Base-by-base conservation (phyloP, 192 early-diverging fungal species). In the Cladochytrium replicatum region DNA sequence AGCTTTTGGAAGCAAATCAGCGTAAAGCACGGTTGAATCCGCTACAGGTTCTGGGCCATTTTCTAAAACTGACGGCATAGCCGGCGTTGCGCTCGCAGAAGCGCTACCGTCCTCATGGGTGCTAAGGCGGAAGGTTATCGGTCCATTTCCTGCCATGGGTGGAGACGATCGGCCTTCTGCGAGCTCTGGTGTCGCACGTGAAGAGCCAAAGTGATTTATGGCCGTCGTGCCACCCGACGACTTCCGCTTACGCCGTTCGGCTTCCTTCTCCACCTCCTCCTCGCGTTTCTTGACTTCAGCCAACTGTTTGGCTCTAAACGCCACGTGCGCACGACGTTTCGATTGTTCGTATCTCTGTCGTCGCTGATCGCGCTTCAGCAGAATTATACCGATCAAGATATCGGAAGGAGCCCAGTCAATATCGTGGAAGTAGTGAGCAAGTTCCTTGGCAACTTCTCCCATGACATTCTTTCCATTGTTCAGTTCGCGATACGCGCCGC, bases 341-440 rank as follows among this genome's bases (percentile, higher is more conserved):
- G 34, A 37, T 37, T n/a, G 34, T 37, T 37, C 13, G 17, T 13
- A 37, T 13, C 13, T 13, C 34, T 13, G 17, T n/a, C n/a, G n/a
- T n/a, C n/a, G n/a, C 37, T 70, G 68, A 45, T 70, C 64, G 15
- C 64, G 32, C 37, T 70, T 70, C 19, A 70, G 51, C 9, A 70
- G 61, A 7, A 68, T 50, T 17, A 70, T 52, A 6, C 65, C 68
- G n/a, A 61, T 56, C 25, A 57, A 55, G 4, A 70, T 58, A 41
- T 70, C 68, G 13, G 64, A 52, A 4, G 66, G 55, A n/a, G 68
- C 60, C 68, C 68, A 70, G 46, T 70, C 68, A n/a, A 70, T 57
- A 31, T 69, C 68, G 28, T 54, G 45, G 32, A 64, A 69, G 32
- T 53, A 61, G 21, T 45, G 23, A 0, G 67, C 67, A 27, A 69